These are phyloP conservation scores for Fallopia convolvulus DNA, from an alignment of 148 eudicot genomes.

Conservation along the genomic window DNA sequence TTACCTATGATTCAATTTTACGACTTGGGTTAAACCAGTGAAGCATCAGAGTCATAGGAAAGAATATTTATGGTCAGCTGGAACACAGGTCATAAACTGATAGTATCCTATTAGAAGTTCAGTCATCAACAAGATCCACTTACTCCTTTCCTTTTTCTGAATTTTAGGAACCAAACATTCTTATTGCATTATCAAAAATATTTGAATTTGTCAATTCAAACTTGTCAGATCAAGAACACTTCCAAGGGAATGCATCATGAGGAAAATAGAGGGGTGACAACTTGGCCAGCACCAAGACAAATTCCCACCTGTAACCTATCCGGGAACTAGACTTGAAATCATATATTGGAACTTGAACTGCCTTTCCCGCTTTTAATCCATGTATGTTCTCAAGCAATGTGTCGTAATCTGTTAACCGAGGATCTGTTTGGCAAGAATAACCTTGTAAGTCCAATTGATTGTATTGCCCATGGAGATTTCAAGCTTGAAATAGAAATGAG, in stretches of 20 bases:
- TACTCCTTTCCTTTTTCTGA: not conserved
- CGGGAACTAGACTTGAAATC: slow-evolving; percentile 93
- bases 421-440: slow-evolving; percentile 42
- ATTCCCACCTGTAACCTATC: slow-evolving; percentile 68
- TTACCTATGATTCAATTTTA: not conserved
- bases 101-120: not conserved
- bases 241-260: not conserved
- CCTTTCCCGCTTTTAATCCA: slow-evolving; percentile 63
- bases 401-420: slow-evolving; percentile 93
- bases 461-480: not conserved
- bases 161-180: not conserved
- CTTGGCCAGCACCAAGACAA: not conserved
- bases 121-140: not conserved
- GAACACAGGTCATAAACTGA: not conserved
- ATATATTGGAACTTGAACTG: slow-evolving; percentile 88
- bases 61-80: not conserved
- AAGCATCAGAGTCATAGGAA: not conserved
- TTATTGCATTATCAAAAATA: not conserved
- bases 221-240: not conserved
- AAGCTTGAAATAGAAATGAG: not conserved
- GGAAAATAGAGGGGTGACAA: not conserved
- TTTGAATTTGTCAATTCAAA: not conserved
- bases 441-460: not conserved
- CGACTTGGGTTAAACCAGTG: not conserved
- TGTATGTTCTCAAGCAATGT: slow-evolving; percentile 79